Evolutionary conservation across 164 flowering plant species (phyloP).

Genomic region (Aristolochia contorta): DNA sequence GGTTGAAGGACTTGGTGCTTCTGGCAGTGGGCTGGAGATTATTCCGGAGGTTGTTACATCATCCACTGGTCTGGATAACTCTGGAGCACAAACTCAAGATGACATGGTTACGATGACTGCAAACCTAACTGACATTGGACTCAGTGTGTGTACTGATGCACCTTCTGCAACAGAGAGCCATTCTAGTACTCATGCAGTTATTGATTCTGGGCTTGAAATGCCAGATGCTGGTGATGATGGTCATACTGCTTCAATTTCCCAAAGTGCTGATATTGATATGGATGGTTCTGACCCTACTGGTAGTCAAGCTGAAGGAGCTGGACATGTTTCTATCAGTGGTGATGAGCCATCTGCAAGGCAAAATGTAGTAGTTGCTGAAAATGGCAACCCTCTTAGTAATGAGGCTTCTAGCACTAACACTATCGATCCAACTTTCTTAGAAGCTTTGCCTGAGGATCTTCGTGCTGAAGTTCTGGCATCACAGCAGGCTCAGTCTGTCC

Average conservation of each 20-base stretch:
- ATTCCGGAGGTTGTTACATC: constrained; percentile 22
- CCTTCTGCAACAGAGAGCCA: constrained; percentile 30
- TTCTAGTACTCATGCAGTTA: constrained; percentile 21
- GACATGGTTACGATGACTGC: constrained; percentile 9
- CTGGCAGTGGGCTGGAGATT: constrained; percentile 21
- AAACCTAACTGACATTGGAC: constrained; percentile 17
- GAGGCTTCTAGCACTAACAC: constrained; percentile 48
- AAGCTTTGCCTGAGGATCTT: constrained; percentile 91
- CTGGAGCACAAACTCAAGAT: constrained; percentile 17
- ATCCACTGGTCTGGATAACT: constrained; percentile 15
- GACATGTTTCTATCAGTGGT: constrained; percentile 23
- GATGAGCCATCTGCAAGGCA: constrained; percentile 33
- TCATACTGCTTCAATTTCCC: constrained; percentile 23
- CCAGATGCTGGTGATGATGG: constrained; percentile 23
- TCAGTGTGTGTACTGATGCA: constrained; percentile 16
- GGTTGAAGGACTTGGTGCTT: constrained; percentile 30
- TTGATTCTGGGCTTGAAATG: constrained; percentile 28
- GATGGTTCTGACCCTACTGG: constrained; percentile 32
- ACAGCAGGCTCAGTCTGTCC: constrained; percentile 73
- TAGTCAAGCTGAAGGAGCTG: constrained; percentile 26
- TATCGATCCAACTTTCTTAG: constrained; percentile 92
- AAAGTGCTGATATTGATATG: constrained; percentile 59
- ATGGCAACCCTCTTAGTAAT: constrained; percentile 35
- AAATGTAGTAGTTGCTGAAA: constrained; percentile 23
- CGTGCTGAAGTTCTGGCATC: constrained; percentile 95